Conservation (phyloP, 78 protist genomes). For the Speleostelium caveatum region DNA sequence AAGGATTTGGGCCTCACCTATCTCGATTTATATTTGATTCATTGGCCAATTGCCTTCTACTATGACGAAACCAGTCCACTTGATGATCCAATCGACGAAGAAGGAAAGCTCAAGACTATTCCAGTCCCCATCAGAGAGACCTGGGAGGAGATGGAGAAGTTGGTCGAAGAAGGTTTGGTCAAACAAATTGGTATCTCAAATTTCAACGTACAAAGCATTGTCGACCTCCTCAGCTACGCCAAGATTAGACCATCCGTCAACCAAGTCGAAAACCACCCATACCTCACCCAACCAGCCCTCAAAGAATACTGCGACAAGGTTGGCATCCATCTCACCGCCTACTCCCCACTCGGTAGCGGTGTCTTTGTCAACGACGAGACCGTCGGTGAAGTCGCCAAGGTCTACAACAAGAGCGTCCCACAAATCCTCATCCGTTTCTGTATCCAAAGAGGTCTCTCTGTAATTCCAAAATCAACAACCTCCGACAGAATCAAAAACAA, state of each 20-base stretch:
- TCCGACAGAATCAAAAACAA: constrained; percentile 46
- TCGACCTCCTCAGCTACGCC: constrained; percentile 48
- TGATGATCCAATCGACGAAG: background rate
- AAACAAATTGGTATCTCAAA: constrained; percentile 79
- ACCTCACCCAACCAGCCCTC: constrained; percentile 18
- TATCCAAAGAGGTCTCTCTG: constrained; percentile 48
- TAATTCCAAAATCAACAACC: constrained; percentile 65
- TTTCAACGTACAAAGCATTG: constrained; percentile 37
- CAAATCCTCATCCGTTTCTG: constrained; percentile 49
- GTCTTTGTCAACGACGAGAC: constrained; percentile 36
- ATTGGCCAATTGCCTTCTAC: constrained; percentile 80
- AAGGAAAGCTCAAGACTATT: background rate
- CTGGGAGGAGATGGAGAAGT: constrained; percentile 78
- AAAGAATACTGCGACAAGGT: constrained; percentile 6
- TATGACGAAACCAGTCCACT: background rate
- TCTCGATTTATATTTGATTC: constrained; percentile 81
- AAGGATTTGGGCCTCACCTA: constrained; percentile 56
- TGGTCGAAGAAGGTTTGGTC: constrained; percentile 34
- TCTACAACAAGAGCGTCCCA: constrained; percentile 76
- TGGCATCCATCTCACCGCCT: constrained; percentile 30
- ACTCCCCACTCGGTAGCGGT: constrained; percentile 47
- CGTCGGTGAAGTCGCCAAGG: constrained; percentile 65
- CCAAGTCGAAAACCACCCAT: constrained; percentile 83
- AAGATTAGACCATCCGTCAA: constrained; percentile 70
- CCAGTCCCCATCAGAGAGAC: constrained; percentile 18